A percentile compares a stretch with the other conserved stretches of the same genome.
Conservation (phyloP, 1,284 basidiomycete genomes). For the Chondrostereum purpureum region DNA sequence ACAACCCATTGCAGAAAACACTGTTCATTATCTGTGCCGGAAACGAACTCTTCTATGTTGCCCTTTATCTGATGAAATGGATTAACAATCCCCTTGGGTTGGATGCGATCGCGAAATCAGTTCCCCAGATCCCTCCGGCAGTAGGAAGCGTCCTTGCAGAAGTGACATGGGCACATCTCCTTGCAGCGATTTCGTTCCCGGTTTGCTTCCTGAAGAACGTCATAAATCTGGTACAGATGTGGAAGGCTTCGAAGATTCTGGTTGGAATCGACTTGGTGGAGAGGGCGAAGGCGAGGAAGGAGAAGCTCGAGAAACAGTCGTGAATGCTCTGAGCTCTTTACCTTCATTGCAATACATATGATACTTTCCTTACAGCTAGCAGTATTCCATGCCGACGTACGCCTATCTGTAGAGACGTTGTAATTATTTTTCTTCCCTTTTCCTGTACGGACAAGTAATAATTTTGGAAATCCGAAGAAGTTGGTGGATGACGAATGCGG, state of each 20-base stretch:
- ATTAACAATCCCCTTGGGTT: slow-evolving; percentile 57
- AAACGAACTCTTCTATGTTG: slow-evolving; percentile 97
- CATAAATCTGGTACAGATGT: slow-evolving; percentile 95
- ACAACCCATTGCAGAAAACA: slow-evolving; percentile 49
- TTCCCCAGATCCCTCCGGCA: slow-evolving; percentile 18
- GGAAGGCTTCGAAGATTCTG: slow-evolving; percentile 96
- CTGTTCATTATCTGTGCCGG: slow-evolving; percentile 95
- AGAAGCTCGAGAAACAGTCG: slow-evolving; percentile 21
- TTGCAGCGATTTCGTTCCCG: slow-evolving; percentile 65
- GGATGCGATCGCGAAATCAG: slow-evolving; percentile 13
- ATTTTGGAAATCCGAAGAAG: no score
- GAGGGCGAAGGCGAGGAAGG: slow-evolving; percentile 62
- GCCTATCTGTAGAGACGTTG: neutral
- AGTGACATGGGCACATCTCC: slow-evolving; percentile 77
- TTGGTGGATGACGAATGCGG: no score
- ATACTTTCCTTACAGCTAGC: no score
- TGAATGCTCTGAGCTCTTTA: slow-evolving; percentile 11
- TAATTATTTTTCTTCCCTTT: no score
- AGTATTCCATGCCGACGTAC: neutral
- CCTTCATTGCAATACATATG: neutral
- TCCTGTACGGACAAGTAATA: no score
- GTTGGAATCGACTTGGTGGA: slow-evolving; percentile 87
- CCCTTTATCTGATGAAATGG: slow-evolving; percentile 93
- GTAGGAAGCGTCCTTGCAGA: slow-evolving; percentile 18
- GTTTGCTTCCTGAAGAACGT: slow-evolving; percentile 85